Percentiles rank a stretch among this genome's conserved stretches.
Evolutionary conservation across 345 rosid genomes (phyloP).

Genomic region (Rubroshorea leprosula): DNA sequence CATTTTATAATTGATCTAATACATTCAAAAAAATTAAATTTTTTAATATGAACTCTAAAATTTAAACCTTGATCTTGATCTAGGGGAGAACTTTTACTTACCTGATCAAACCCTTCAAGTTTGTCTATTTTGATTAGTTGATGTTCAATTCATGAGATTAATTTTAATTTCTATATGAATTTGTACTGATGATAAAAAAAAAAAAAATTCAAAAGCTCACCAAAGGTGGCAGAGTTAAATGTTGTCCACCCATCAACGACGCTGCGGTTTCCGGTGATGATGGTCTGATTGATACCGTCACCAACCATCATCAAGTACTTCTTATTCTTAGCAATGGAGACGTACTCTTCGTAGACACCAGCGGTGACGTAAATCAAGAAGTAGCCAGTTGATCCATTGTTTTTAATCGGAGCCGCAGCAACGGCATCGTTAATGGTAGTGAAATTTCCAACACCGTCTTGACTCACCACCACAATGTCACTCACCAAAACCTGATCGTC

Average conservation of each 20-base stretch:
- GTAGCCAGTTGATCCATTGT: constrained; percentile 11
- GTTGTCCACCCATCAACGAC: constrained; percentile 45
- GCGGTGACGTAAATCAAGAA: constrained; percentile 36
- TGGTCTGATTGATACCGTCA: constrained; percentile 41
- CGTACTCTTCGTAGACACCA: constrained; percentile 48
- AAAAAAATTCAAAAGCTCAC: constrained; percentile 19
- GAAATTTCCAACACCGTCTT: constrained; percentile 73
- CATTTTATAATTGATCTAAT: no score
- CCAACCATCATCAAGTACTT: constrained; percentile 48
- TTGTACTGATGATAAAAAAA: not conserved
- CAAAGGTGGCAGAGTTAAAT: constrained; percentile 48
- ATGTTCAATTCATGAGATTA: not conserved
- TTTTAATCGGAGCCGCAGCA: constrained; percentile 12
- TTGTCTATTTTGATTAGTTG: no score
- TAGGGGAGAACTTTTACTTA: no score
- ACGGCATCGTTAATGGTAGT: constrained; percentile 68
- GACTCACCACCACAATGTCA: constrained; percentile 55
- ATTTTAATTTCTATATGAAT: not conserved
- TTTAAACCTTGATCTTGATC: no score
- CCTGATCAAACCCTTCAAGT: no score
- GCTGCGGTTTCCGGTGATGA: constrained; percentile 48
- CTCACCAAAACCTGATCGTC: constrained; percentile 33
- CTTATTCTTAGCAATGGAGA: constrained; percentile 34
- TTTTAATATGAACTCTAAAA: no score
- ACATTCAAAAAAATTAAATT: no score